These are phyloP conservation scores for Venturia nashicola DNA, from an alignment of 2,329 filamentous ascomycete species.

Conservation along the genomic window DNA sequence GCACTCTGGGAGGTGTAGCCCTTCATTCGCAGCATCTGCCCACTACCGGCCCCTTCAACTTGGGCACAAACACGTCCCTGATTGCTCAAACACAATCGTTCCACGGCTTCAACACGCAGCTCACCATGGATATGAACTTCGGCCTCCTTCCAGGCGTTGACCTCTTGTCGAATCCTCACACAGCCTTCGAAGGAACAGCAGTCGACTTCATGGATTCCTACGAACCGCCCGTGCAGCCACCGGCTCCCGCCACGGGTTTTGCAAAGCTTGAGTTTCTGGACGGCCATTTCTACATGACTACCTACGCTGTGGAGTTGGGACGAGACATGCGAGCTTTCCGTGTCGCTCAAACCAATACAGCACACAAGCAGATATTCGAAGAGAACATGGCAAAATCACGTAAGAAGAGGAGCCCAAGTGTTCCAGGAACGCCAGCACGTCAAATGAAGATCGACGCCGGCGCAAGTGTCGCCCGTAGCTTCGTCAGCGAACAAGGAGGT, in stretches of 20 bases:
- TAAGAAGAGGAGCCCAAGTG: slow-evolving; percentile 19
- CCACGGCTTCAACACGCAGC: neutral
- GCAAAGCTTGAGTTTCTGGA: slow-evolving; percentile 61
- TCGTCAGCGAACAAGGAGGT: slow-evolving; percentile 17
- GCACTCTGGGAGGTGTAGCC: neutral
- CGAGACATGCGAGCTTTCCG: slow-evolving; percentile 52
- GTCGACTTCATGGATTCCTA: neutral
- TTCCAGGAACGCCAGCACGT: slow-evolving; percentile 12
- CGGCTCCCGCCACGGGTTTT: slow-evolving; percentile 33
- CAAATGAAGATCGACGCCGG: slow-evolving; percentile 5
- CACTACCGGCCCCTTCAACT: neutral
- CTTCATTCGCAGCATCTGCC: neutral
- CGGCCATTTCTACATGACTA: slow-evolving; percentile 69
- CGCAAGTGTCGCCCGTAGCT: slow-evolving; percentile 13
- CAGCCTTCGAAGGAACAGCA: neutral
- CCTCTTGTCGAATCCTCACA: neutral
- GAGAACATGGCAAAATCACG: slow-evolving; percentile 33
- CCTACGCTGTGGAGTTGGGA: slow-evolving; percentile 58
- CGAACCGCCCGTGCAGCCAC: neutral
- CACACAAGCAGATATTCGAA: slow-evolving; percentile 26
- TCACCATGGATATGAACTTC: neutral
- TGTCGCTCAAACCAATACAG: slow-evolving; percentile 36
- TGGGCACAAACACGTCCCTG: neutral
- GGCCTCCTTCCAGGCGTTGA: neutral
- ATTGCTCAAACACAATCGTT: neutral